A percentile compares a stretch with the other conserved stretches of the same genome.
Evolutionary conservation across 805 yeast genomes (phyloP).

Genomic region (Candida xiaguanensis): DNA sequence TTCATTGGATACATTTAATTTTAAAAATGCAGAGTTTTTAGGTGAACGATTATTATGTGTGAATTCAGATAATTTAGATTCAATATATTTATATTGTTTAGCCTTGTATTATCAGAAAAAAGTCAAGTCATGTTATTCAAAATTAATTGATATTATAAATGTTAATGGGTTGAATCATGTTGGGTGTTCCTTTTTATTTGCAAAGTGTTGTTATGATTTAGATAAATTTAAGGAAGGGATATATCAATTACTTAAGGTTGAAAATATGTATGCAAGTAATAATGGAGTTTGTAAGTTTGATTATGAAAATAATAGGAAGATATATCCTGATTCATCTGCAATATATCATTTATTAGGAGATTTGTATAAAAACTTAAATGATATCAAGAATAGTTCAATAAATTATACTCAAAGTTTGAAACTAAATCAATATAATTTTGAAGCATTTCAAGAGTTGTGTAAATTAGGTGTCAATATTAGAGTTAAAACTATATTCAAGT

Average conservation of each 20-base stretch:
- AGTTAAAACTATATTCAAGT: constrained; percentile 50
- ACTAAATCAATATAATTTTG: constrained; percentile 79
- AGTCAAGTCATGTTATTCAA: constrained; percentile 59
- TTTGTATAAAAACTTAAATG: constrained; percentile 56
- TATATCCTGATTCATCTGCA: constrained; percentile 67
- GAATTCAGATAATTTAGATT: constrained; percentile 50
- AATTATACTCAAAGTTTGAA: constrained; percentile 68
- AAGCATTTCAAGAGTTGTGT: constrained; percentile 75
- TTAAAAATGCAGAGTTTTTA: constrained; percentile 78
- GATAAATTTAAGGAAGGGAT: constrained; percentile 61
- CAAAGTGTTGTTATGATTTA: constrained; percentile 58
- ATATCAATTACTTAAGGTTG: constrained; percentile 32
- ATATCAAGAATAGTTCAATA: constrained; percentile 59
- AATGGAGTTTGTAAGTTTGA: constrained; percentile 16
- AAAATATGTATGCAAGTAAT: constrained; percentile 22
- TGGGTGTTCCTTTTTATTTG: constrained; percentile 77
- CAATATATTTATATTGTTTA: constrained; percentile 67
- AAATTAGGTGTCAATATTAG: constrained; percentile 67
- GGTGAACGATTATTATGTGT: constrained; percentile 72
- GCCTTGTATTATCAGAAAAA: constrained; percentile 58
- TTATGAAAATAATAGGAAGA: constrained; percentile 37
- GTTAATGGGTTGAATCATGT: constrained; percentile 36
- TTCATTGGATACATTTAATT: constrained; percentile 65
- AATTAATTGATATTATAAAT: constrained; percentile 16
- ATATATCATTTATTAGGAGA: constrained; percentile 68